A percentile compares a stretch with the other conserved stretches of the same genome.
Conservation (phyloP, 305 asterid species). For the Rubia peregrina region DNA sequence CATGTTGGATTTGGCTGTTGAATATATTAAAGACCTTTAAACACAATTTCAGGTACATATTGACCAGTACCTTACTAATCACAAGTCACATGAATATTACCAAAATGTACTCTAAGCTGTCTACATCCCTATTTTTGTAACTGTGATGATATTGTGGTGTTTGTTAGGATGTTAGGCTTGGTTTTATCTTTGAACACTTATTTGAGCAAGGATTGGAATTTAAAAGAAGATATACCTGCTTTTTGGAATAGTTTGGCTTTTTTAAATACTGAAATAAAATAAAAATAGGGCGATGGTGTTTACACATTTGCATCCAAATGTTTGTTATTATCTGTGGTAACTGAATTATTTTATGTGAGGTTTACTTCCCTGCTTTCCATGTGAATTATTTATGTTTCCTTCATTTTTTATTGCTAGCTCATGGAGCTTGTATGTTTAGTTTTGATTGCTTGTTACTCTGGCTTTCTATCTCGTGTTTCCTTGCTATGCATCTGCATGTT, state of each 20-base stretch:
- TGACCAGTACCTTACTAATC: constrained; percentile 11
- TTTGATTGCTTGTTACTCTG: neutral
- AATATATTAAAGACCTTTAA: constrained; percentile 81
- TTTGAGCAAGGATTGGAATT: neutral
- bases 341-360: no score
- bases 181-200: neutral
- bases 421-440: neutral
- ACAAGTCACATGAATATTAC: constrained; percentile 27
- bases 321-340: no score
- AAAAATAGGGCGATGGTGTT: no score
- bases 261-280: no score
- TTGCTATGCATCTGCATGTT: neutral
- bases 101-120: constrained; percentile 7
- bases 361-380: no score
- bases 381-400: neutral
- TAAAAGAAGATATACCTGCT: neutral
- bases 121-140: neutral
- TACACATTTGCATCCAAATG: neutral
- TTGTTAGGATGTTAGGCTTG: neutral
- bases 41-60: constrained; percentile 57
- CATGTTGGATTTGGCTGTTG: constrained; percentile 89
- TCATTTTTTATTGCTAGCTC: neutral
- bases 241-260: no score
- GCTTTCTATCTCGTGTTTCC: neutral
- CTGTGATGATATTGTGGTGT: neutral